Base-by-base conservation (phyloP, 1,284 basidiomycete species). In the Cutaneotrichosporon sp. region DNA sequence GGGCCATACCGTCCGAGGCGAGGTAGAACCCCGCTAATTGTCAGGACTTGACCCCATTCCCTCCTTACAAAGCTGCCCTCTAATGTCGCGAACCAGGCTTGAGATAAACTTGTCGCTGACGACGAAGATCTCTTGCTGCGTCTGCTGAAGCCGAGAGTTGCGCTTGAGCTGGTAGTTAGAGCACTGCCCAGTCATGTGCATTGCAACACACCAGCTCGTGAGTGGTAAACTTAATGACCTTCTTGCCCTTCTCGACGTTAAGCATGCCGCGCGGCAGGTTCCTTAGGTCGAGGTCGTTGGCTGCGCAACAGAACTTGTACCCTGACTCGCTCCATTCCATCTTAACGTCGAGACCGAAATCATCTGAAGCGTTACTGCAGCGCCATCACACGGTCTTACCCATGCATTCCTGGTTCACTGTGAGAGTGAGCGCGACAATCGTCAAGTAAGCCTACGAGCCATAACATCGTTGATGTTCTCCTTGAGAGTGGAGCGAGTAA, bases 401-500 rank as follows among this genome's bases (percentile, higher is more conserved):
- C n/a, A n/a, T n/a, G n/a, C n/a, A n/a, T n/a, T n/a, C n/a, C n/a
- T n/a, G n/a, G n/a, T n/a, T n/a, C n/a, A n/a, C n/a, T n/a, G n/a
- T n/a, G n/a, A n/a, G n/a, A n/a, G n/a, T n/a, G n/a, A n/a, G n/a
- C n/a, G n/a, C n/a, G n/a, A n/a, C n/a, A n/a, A n/a, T n/a, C n/a
- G n/a, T n/a, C n/a, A n/a, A n/a, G 1, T 6, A 17, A 0, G 19
- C 64, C 20, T 41, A 60, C 61, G 51, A 19, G 61, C 60, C 53
- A 59, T 57, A 44, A 93, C 90, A 63, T 96, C 91, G 3, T 82
- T 81, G 16, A 91, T 79, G 60, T 93, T 93, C 68, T 96, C 92
- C 63, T 86, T 88, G 76, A 87, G 90, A 0, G 92, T 93, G 66
- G 90, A 87, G 8, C 93, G 82, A 1, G 92, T 93, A 4, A 97